A percentile compares a stretch with the other conserved stretches of the same genome.
Evolutionary conservation across 305 asterid genomes (phyloP).

Genomic region (Fraxinus xanthoxyloides): DNA sequence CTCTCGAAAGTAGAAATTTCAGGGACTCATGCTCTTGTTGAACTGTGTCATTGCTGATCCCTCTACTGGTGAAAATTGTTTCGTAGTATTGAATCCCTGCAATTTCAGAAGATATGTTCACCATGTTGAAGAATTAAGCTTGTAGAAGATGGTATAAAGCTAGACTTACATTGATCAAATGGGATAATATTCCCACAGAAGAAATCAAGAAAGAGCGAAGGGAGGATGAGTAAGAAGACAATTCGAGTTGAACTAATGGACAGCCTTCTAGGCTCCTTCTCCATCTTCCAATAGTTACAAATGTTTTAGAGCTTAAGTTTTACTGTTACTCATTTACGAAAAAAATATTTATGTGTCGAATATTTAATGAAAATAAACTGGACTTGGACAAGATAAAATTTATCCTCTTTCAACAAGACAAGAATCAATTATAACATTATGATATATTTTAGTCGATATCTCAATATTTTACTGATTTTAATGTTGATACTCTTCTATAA

Average conservation of each 20-base stretch:
- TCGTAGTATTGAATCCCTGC: conserved; percentile 21
- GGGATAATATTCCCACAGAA: conserved; percentile 15
- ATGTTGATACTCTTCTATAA: not conserved
- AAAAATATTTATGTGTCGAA: not conserved
- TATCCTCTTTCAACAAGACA: not conserved
- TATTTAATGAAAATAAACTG: not conserved
- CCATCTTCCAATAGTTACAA: not conserved
- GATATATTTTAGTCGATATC: not conserved
- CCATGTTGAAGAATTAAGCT: not conserved
- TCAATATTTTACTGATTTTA: not conserved
- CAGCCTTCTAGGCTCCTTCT: conserved; percentile 5
- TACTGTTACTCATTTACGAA: not conserved
- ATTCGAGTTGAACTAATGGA: conserved; percentile 21
- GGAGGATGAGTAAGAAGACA: conserved; percentile 18
- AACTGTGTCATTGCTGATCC: not conserved
- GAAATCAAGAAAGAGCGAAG: conserved; percentile 20
- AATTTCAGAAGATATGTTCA: not conserved
- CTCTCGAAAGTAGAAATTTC: conserved; percentile 28
- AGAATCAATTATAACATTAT: not conserved
- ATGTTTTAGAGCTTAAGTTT: not conserved
- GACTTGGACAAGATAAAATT: not conserved
- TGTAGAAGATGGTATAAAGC: not conserved
- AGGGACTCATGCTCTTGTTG: conserved; percentile 15
- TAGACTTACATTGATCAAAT: conserved; percentile 18
- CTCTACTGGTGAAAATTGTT: not conserved